These are phyloP conservation scores for Sarocladium oryzae DNA, from an alignment of 2,329 filamentous ascomycete species.

Conservation along the genomic window DNA sequence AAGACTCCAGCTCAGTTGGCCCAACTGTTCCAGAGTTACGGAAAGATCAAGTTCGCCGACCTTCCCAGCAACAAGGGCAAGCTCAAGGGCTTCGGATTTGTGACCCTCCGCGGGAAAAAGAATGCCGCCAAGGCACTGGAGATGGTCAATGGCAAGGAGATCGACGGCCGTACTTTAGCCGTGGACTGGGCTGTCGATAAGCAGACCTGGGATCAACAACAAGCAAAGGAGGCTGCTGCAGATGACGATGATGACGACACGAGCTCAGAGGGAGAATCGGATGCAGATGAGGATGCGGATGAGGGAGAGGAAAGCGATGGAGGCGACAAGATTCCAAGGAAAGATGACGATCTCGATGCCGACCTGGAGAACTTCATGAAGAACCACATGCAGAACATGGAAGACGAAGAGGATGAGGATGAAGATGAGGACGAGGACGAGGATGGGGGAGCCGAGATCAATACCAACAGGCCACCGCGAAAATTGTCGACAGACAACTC, in stretches of 20 bases:
- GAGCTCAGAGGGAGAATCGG: conserved; percentile 19
- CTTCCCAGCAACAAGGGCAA: conserved; percentile 72
- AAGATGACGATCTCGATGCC: conserved; percentile 36
- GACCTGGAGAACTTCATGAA: conserved; percentile 51
- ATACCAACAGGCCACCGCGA: conserved; percentile 16
- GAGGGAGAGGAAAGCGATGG: conserved; percentile 21
- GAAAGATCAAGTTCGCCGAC: conserved; percentile 83
- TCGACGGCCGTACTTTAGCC: conserved; percentile 82
- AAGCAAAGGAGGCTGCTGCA: conserved; percentile 27
- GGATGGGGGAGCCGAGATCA: conserved; percentile 18
- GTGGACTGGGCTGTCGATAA: conserved; percentile 98
- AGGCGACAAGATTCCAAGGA: conserved; percentile 21
- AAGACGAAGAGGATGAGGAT: conserved; percentile 48
- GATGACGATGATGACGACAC: conserved; percentile 24
- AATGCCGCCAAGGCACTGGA: conserved; percentile 88
- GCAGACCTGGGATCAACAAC: conserved; percentile 68
- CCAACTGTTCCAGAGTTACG: conserved; percentile 76
- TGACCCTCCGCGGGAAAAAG: conserved; percentile 78
- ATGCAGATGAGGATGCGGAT: conserved; percentile 17
- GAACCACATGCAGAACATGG: conserved; percentile 50
- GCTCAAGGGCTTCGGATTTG: conserved; percentile 86
- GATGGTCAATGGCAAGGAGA: conserved; percentile 78
- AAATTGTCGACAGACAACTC: conserved; percentile 52
- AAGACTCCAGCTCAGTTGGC: conserved; percentile 77
- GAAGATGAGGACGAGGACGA: conserved; percentile 35